Evolutionary conservation across 2,329 filamentous ascomycete species (phyloP), one percentile per base, ranked within the genome.

Genomic region (Beauveria australis): DNA sequence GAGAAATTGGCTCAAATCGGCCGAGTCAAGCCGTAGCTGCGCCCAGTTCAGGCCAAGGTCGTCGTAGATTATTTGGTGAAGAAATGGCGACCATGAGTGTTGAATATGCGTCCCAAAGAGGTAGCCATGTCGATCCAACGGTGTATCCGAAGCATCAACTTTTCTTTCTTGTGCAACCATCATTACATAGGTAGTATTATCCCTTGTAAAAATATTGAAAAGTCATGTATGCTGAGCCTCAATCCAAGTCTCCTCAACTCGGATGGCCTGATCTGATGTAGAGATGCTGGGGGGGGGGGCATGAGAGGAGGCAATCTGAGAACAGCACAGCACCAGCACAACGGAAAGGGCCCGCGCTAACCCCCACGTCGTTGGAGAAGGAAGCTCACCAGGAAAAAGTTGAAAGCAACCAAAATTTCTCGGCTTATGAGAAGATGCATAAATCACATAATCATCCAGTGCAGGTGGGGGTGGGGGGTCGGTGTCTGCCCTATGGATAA

Each of bases 91-190:
- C 64, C 83, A 73, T 26, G 81, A 84, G 41, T 81, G 77, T 5
- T 79, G 68, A 64, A 85, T 75, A 63, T 83, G 83, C 65, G 80
- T 75, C 63, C 82, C 82, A 64, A 85, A 85, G 28, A 85, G 78
- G 67, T 81, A 84, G 53, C 79, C 78, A 64, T 81, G 78, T 28
- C 73, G 73, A 40, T 79, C 73, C 1, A 79, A 68, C 18, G 68
- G 66, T 5, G 65, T 64, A 37, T 64, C 64, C 33, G 69, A 65
- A 41, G 16, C 24, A n/a, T 33, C 30, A 3, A 16, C 9, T 33
- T 41, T 24, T 22, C 16, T 30, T 9, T 51, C 33, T 30, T 59
- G 28, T 18, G 46, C n/a, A 12, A 22, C n/a, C 8, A 47, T 14
- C 56, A 59, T 59, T 8, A 10, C 43, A 16, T 8, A 6, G 7